phyloP scores from a whole-genome alignment of 306 rosid species.

The Cicer arietinum region DNA sequence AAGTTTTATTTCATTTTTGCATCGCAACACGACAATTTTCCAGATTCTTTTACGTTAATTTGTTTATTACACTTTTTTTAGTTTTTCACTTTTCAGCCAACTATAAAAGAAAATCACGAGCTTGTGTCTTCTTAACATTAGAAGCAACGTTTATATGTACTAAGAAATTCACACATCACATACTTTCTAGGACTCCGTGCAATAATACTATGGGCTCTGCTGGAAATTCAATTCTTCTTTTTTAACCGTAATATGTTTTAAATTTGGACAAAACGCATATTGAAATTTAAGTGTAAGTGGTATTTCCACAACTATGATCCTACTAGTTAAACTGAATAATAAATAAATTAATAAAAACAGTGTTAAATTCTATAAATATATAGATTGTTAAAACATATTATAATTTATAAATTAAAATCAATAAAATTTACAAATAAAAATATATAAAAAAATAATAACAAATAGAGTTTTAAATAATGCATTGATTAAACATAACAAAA shows the following conservation, averaged over 20 bases:
- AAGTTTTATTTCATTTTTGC: background rate
- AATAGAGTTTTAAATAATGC: too few relatives aligned
- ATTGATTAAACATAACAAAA: too few relatives aligned
- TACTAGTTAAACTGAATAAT: too few relatives aligned
- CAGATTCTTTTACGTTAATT: slow-evolving; percentile 2
- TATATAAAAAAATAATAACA: too few relatives aligned
- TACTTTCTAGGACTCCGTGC: background rate
- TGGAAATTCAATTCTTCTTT: background rate
- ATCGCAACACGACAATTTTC: background rate
- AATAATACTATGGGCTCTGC: background rate
- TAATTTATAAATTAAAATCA: too few relatives aligned
- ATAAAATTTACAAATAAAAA: too few relatives aligned
- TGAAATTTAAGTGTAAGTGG: too few relatives aligned
- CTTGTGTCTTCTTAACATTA: background rate
- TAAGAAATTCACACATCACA: background rate
- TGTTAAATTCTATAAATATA: too few relatives aligned
- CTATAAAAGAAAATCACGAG: background rate
- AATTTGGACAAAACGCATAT: too few relatives aligned
- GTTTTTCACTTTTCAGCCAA: background rate
- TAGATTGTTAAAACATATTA: too few relatives aligned
- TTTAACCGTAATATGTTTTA: background rate
- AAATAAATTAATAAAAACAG: too few relatives aligned
- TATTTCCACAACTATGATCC: too few relatives aligned
- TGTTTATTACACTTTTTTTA: background rate
- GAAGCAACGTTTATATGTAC: background rate